Base-by-base conservation (phyloP, 805 yeast genomes). In the Hanseniaspora singularis region DNA sequence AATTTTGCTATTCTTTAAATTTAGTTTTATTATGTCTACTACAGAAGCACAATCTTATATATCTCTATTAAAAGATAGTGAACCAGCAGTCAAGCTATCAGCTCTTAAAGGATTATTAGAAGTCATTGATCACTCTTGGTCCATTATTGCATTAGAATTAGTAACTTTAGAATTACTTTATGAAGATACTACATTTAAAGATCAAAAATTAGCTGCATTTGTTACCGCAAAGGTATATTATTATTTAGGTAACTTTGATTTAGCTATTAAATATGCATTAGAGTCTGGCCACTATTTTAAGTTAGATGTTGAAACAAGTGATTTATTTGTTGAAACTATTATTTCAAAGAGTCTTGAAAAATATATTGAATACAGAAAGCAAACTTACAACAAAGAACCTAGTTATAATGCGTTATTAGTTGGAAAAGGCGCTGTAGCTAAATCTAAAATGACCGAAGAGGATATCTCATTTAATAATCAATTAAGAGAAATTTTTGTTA, bases 251-350 rank as follows among this genome's bases (percentile, higher is more conserved):
- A 97, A 92, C 61, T 87, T 82, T 57, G 94, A 84, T 52, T 72
- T 88, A 3, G 83, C 96, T 9, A 95, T 92, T 52, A 81, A 77
- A 60, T 92, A 78, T 61, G 89, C 96, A 2, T 72, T 92, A 37
- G 79, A 77, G 27, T 89, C 97, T 18, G 96, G 84, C 26, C 71
- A 76, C 23, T 77, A 75, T 57, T 87, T 92, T 61, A 73, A 88
- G 62, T 68, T 87, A 43, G 69, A 76, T 50, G 14, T 27, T 7
- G 55, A 57, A 33, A 86, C 81, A 55, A 69, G 73, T 51, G 73
- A 85, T n/a, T 94, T 89, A 65, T 92, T 75, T 64, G 82, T 81
- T 51, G 95, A 92, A 65, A 89, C 97, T 3, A 83, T 92, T 56
- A 92, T 92, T 23, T 83, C 95, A 22, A 85, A 88, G 61, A 86